A percentile compares a stretch with the other conserved stretches of the same genome.
phyloP scores from a whole-genome alignment of 2,329 filamentous ascomycete genomes.

The Colletotrichum sp. region DNA sequence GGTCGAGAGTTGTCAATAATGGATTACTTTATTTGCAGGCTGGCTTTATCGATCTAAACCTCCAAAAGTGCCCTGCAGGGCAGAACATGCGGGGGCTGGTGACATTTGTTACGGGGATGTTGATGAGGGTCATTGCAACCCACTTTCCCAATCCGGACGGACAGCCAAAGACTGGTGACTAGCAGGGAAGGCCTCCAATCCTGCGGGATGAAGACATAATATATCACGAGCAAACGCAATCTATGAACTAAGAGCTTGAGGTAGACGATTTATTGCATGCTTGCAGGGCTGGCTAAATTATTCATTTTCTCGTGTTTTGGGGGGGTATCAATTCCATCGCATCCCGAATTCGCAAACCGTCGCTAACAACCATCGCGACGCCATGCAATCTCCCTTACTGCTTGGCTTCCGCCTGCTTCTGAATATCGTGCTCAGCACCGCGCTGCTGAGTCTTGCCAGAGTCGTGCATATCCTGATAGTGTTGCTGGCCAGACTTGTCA shows the following conservation, averaged over 20 bases:
- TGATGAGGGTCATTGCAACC: background rate
- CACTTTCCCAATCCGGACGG: slow-evolving; percentile 3
- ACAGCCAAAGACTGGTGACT: background rate
- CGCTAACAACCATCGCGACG: background rate
- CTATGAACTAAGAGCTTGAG: background rate
- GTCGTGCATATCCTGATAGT: slow-evolving; percentile 75
- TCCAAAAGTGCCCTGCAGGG: background rate
- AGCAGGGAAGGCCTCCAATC: background rate
- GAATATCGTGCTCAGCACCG: slow-evolving; percentile 80
- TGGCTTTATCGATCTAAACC: background rate
- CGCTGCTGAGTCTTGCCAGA: slow-evolving; percentile 84
- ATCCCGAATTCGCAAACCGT: background rate
- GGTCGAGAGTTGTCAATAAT: background rate
- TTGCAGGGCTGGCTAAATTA: background rate
- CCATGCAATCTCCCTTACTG: background rate
- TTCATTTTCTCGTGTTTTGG: background rate
- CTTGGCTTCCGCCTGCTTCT: slow-evolving; percentile 69
- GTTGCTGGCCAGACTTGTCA: slow-evolving; percentile 67
- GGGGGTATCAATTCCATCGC: slow-evolving; percentile 21
- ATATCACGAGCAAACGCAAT: background rate
- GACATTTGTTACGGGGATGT: background rate
- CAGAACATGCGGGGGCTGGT: background rate
- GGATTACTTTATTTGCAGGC: background rate
- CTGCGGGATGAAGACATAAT: too few relatives aligned
- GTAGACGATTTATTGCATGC: background rate